These are phyloP conservation scores for Candida sanyaensis DNA, from an alignment of 1,139 yeast genomes.

Conservation along the genomic window DNA sequence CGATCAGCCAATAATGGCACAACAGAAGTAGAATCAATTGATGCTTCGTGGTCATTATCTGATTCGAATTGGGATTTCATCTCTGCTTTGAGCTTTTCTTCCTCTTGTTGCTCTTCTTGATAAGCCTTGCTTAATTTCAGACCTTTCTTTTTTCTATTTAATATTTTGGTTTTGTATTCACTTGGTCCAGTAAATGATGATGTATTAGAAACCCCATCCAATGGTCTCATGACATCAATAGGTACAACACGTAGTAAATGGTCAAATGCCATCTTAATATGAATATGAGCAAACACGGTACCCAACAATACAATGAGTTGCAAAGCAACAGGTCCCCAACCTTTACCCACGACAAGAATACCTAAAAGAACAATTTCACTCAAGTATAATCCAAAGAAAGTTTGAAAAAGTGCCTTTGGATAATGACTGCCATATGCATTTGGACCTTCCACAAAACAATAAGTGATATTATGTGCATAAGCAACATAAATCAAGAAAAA, in stretches of 20 bases:
- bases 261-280: constrained; percentile 63
- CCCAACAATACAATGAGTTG: constrained; percentile 64
- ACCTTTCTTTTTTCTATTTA: constrained; percentile 21
- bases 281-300: constrained; percentile 67
- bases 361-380: constrained; percentile 87
- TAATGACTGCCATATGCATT: constrained; percentile 86
- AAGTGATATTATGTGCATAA: constrained; percentile 75
- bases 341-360: constrained; percentile 84
- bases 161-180: constrained; percentile 37
- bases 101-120: constrained; percentile 19
- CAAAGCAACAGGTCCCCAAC: constrained; percentile 90
- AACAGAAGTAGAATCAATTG: constrained; percentile 15
- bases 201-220: constrained; percentile 70
- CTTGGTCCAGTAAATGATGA: constrained; percentile 48
- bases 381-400: constrained; percentile 83
- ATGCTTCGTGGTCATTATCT: constrained; percentile 16
- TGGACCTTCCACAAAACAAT: constrained; percentile 59
- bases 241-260: constrained; percentile 62
- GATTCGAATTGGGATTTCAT: constrained; percentile 24
- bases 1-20: constrained; percentile 59
- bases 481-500: constrained; percentile 77
- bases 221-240: constrained; percentile 65
- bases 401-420: constrained; percentile 85
- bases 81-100: constrained; percentile 13
- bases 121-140: constrained; percentile 15